Base-by-base conservation (phyloP, 306 rosid species). In the Lathyrus tuberosus region DNA sequence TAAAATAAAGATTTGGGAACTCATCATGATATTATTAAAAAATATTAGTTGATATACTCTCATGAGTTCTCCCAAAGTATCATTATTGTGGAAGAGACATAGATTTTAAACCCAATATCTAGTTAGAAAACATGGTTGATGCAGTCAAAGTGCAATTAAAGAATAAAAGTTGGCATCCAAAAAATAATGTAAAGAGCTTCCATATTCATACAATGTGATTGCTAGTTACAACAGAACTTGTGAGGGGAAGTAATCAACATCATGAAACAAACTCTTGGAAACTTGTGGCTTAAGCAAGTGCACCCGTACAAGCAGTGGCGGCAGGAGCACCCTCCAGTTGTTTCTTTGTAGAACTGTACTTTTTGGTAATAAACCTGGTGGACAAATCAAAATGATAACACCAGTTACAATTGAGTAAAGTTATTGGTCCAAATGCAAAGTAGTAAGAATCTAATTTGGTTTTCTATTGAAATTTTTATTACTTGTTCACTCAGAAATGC, bases 311-410 rank as follows among this genome's bases (percentile, higher is more conserved):
- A 28, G 96, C 96, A 5, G 93, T 86, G 47, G 77, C 89, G 11
- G 97, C 89, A 7, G 97, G 95, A 77, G 86, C 68, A 73, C 67
- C 77, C 28, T 81, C 88, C 0, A 81, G 80, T 70, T 87, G 91
- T 70, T 82, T 89, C 89, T 85, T 94, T 18, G 87, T 66, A 41
- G 92, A 84, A 76, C 95, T 91, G 84, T 79, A 87, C 67, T 90
- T 93, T 85, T 85, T 88, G 80, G 97, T 87, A 61, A 86, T 83
- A 80, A 95, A 95, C 86, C 99, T 95, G 91, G 37, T 91, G 87
- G 38, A 73, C 70, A 16, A 53, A 72, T 57, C 52, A 30, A 63
- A 49, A 28, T 22, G 35, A 10, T 53, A 53, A 22, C 60, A 53
- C 33, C 60, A 53, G 12, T 10, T 31, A 53, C 8, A 53, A 53